Evolutionary conservation across 768 basidiomycete species (phyloP).

Genomic region (Suillus clintonianus): DNA sequence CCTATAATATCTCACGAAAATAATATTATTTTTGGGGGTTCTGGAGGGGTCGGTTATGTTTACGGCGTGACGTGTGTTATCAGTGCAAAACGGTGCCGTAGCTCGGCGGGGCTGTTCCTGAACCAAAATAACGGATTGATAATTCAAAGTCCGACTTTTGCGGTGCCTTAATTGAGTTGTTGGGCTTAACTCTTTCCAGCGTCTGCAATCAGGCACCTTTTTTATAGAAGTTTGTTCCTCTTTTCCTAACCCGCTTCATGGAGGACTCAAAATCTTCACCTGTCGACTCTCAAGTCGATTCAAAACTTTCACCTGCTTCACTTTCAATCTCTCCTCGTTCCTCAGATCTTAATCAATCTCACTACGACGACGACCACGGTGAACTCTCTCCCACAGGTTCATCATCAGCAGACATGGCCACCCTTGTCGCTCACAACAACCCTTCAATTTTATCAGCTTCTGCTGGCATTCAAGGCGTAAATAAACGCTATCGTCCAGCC

Average conservation of each 20-base stretch:
- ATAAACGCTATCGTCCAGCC: constrained; percentile 76
- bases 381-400: constrained; percentile 12
- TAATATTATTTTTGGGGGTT: neutral
- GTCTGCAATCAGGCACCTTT: constrained; percentile 34
- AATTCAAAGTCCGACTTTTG: constrained; percentile 33
- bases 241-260: constrained; percentile 32
- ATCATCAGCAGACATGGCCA: constrained; percentile 28
- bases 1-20: constrained; percentile 2
- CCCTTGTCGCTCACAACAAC: constrained; percentile 32
- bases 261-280: constrained; percentile 36
- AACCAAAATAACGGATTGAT: constrained; percentile 20
- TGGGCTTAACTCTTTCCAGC: constrained; percentile 29
- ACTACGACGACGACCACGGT: neutral
- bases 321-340: constrained; percentile 11
- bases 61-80: constrained; percentile 20
- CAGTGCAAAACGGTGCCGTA: constrained; percentile 34
- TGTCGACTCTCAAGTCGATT: constrained; percentile 23
- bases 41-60: constrained; percentile 24
- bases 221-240: constrained; percentile 35
- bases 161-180: constrained; percentile 38
- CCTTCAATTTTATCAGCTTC: constrained; percentile 21
- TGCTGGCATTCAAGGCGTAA: constrained; percentile 28
- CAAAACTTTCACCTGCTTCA: constrained; percentile 6
- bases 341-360: constrained; percentile 8
- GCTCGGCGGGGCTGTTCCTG: constrained; percentile 37